A percentile compares a stretch with the other conserved stretches of the same genome.
phyloP scores from a whole-genome alignment of 495 filamentous ascomycete genomes.

The Penicillium taxi region DNA sequence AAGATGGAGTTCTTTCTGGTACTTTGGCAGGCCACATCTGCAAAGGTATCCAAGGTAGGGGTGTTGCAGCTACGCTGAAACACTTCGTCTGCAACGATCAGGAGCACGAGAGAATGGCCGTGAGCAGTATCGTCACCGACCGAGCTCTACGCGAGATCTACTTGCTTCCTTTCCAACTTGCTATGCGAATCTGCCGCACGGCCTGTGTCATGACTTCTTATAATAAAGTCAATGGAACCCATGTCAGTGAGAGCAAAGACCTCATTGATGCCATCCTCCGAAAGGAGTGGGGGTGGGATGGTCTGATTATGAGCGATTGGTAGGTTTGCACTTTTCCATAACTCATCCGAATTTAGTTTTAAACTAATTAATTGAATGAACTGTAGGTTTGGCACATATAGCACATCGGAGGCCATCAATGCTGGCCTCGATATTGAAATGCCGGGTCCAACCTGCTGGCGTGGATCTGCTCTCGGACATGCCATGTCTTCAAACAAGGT shows the following conservation, averaged over 20 bases:
- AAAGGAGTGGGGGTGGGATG: conserved; percentile 63
- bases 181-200: conserved; percentile 54
- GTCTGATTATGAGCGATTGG: conserved; percentile 67
- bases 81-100: conserved; percentile 84
- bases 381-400: conserved; percentile 54
- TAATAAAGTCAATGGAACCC: conserved; percentile 65
- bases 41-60: conserved; percentile 62
- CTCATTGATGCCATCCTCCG: conserved; percentile 58
- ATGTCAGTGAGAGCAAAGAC: conserved; percentile 56
- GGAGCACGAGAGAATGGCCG: conserved; percentile 62
- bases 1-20: conserved; percentile 67
- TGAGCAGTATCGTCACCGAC: conserved; percentile 58
- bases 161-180: conserved; percentile 62
- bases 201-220: conserved; percentile 69
- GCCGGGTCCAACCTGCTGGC: conserved; percentile 61
- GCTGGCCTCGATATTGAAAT: conserved; percentile 71
- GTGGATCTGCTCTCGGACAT: conserved; percentile 52
- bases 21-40: conserved; percentile 57
- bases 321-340: too few species aligned
- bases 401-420: conserved; percentile 55
- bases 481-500: conserved; percentile 54
- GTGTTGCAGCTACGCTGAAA: conserved; percentile 65
- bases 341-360: too few species aligned
- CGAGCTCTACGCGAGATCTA: conserved; percentile 73
- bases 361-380: neutral